Evolutionary conservation across 2,329 filamentous ascomycete genomes (phyloP).

Genomic region (Clonostachys byssicola): DNA sequence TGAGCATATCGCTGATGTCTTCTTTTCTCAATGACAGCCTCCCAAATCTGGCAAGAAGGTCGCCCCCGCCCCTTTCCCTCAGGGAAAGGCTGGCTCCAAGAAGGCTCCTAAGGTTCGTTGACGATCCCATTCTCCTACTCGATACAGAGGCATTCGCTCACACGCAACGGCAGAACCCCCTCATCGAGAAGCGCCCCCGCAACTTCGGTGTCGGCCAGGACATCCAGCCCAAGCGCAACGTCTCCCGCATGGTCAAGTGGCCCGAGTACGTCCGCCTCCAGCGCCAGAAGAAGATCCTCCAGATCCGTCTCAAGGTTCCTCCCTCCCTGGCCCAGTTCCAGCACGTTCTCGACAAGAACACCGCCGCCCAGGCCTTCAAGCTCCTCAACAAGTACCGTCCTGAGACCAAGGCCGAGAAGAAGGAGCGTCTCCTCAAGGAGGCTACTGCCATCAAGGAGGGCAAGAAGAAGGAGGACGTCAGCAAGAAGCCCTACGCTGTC

Average conservation of each 20-base stretch:
- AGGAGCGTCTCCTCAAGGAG: constrained; percentile 98
- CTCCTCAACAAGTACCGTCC: constrained; percentile 99
- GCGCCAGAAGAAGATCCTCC: constrained; percentile 91
- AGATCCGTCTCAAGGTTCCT: constrained; percentile 97
- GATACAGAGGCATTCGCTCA: background rate
- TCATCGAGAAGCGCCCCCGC: constrained; percentile 94
- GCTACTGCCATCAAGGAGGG: constrained; percentile 96
- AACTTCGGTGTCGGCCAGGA: constrained; percentile 99
- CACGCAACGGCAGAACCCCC: constrained; percentile 71
- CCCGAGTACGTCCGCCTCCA: constrained; percentile 98
- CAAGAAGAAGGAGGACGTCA: constrained; percentile 99
- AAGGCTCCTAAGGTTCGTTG: constrained; percentile 90
- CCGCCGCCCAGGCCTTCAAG: constrained; percentile 96
- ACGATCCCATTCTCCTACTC: background rate
- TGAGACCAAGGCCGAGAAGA: constrained; percentile 99
- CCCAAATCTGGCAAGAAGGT: constrained; percentile 98
- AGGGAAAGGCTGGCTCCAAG: constrained; percentile 87
- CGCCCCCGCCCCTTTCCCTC: constrained; percentile 93
- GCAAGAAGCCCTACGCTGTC: constrained; percentile 99
- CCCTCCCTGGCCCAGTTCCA: constrained; percentile 97
- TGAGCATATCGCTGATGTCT: constrained; percentile 87
- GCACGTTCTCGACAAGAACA: constrained; percentile 94
- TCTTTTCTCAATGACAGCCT: constrained; percentile 99
- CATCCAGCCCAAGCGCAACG: constrained; percentile 94
- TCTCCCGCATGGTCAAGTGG: constrained; percentile 99